A percentile compares a stretch with the other conserved stretches of the same genome.
Conservation (phyloP, 495 filamentous ascomycete genomes). For the Rhizodiscina lignyota region DNA sequence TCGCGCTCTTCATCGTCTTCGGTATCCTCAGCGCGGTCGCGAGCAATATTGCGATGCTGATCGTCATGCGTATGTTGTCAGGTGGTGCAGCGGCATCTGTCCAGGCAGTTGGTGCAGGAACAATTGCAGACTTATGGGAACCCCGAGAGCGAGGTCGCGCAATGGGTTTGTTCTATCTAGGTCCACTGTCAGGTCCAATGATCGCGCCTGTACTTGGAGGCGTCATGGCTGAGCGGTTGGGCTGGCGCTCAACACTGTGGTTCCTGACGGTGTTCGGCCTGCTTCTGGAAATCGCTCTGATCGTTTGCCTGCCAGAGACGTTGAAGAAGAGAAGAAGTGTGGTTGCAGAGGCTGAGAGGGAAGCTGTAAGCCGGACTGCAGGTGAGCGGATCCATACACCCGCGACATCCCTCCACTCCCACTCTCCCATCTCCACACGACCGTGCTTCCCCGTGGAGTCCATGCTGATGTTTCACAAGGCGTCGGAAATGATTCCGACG, state of each 20-base stretch:
- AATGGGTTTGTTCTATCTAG: constrained; percentile 90
- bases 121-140: constrained; percentile 87
- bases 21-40: constrained; percentile 56
- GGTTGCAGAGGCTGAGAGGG: constrained; percentile 6
- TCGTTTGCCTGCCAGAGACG: constrained; percentile 28
- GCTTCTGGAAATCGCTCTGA: constrained; percentile 23
- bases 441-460: too few relatives aligned
- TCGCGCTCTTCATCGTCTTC: constrained; percentile 65
- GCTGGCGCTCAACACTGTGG: constrained; percentile 81
- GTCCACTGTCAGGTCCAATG: constrained; percentile 73
- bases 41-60: constrained; percentile 65
- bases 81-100: constrained; percentile 79
- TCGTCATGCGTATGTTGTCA: constrained; percentile 65
- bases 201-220: constrained; percentile 81
- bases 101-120: constrained; percentile 84
- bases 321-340: constrained; percentile 8
- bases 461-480: too few relatives aligned
- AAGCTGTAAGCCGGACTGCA: constrained; percentile 1
- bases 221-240: constrained; percentile 47
- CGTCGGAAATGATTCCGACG: constrained; percentile 32
- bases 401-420: too few relatives aligned
- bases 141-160: constrained; percentile 59
- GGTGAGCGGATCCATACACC: too few relatives aligned
- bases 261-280: constrained; percentile 67
- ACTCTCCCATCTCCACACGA: too few relatives aligned